Percentiles rank a stretch among this genome's conserved stretches.
Conservation (phyloP, 2,329 filamentous ascomycete genomes). For the Trichothecium sympodiale region DNA sequence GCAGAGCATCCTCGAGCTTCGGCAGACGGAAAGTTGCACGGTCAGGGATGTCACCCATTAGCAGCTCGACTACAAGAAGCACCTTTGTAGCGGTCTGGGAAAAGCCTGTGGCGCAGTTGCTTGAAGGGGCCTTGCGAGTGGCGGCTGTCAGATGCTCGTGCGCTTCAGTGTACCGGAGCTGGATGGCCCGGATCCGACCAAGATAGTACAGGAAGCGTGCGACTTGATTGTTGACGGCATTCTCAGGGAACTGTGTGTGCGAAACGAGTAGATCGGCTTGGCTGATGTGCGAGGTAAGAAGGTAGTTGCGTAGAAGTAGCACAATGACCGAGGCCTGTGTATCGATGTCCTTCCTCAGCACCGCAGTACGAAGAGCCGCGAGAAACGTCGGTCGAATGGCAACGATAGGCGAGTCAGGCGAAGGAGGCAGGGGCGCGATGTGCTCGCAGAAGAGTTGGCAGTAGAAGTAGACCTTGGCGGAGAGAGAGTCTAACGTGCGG, state of each 20-base stretch:
- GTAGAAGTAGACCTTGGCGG: slow-evolving; percentile 96
- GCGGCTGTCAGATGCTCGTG: slow-evolving; percentile 89
- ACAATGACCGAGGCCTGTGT: slow-evolving; percentile 97
- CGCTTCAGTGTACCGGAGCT: slow-evolving; percentile 92
- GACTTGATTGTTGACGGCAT: slow-evolving; percentile 95
- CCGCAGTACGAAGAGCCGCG: slow-evolving; percentile 83
- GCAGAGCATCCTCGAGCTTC: slow-evolving; percentile 73
- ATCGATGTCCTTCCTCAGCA: slow-evolving; percentile 90
- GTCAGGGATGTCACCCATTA: slow-evolving; percentile 98
- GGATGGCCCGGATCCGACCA: slow-evolving; percentile 89
- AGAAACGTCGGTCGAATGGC: slow-evolving; percentile 78
- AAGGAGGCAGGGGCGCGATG: slow-evolving; percentile 76
- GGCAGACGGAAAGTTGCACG: slow-evolving; percentile 87
- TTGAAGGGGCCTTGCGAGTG: slow-evolving; percentile 88
- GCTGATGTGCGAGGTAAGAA: slow-evolving; percentile 89
- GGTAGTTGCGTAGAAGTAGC: slow-evolving; percentile 87
- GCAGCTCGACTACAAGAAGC: slow-evolving; percentile 86
- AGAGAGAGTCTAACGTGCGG: slow-evolving; percentile 84
- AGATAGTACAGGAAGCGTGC: slow-evolving; percentile 96
- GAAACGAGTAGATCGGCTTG: slow-evolving; percentile 93
- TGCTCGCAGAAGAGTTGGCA: slow-evolving; percentile 93
- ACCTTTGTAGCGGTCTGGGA: slow-evolving; percentile 94
- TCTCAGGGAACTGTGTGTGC: slow-evolving; percentile 88
- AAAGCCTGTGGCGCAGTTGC: slow-evolving; percentile 81
- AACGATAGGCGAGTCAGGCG: slow-evolving; percentile 77